These are phyloP conservation scores for Geranomyces michiganensis DNA, from an alignment of 192 early-diverging fungal species.

Conservation along the genomic window DNA sequence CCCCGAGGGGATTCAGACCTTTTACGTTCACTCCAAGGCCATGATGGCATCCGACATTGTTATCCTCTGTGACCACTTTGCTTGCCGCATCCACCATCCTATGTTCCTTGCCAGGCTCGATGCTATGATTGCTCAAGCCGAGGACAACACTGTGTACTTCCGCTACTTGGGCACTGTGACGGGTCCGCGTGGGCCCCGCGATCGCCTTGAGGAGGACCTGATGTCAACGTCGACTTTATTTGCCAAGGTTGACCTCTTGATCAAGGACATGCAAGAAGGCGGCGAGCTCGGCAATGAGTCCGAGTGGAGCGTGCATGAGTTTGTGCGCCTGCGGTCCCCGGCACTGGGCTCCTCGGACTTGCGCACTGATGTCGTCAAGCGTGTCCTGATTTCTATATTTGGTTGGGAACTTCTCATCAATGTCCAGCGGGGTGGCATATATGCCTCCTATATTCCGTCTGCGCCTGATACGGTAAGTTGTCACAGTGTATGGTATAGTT, in stretches of 20 bases:
- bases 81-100: constrained; percentile 17
- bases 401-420: constrained; percentile 26
- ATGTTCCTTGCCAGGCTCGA: constrained; percentile 17
- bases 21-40: constrained; percentile 11
- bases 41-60: constrained; percentile 14
- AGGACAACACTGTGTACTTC: neutral
- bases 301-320: constrained; percentile 17
- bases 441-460: constrained; percentile 16
- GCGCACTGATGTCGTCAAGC: constrained; percentile 1
- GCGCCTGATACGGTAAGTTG: constrained; percentile 3
- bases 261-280: neutral
- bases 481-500: neutral
- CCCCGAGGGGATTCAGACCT: constrained; percentile 4
- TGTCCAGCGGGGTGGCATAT: constrained; percentile 24
- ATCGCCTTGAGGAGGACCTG: constrained; percentile 13
- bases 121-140: constrained; percentile 4
- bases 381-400: constrained; percentile 21
- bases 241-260: constrained; percentile 16
- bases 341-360: constrained; percentile 11
- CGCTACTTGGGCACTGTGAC: constrained; percentile 28
- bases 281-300: neutral
- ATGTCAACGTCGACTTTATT: neutral
- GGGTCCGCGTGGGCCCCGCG: constrained; percentile 5
- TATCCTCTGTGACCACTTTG: constrained; percentile 10
- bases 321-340: neutral